These are phyloP conservation scores for Aureobasidium pullulans DNA, from an alignment of 2,329 filamentous ascomycete genomes.

Conservation along the genomic window DNA sequence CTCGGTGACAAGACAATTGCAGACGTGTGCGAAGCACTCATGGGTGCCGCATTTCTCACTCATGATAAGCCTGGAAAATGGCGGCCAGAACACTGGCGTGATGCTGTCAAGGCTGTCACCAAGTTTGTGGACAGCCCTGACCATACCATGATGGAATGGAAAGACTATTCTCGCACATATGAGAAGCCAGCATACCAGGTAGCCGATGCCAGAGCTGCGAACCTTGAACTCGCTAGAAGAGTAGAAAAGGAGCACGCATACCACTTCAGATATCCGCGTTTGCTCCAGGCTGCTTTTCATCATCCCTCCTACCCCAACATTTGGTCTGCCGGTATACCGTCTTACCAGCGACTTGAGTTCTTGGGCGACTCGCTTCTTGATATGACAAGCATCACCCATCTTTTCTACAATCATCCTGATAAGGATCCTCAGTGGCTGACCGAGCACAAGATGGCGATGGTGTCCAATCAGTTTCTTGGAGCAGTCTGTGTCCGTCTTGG, in stretches of 20 bases:
- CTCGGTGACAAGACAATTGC: constrained; percentile 73
- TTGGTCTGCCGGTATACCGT: constrained; percentile 66
- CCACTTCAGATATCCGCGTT: constrained; percentile 64
- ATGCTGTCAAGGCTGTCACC: constrained; percentile 59
- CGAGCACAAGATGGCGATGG: constrained; percentile 99
- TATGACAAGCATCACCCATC: constrained; percentile 72
- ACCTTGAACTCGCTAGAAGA: constrained; percentile 59
- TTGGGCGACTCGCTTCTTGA: constrained; percentile 84
- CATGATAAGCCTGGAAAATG: constrained; percentile 39
- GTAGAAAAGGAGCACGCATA: constrained; percentile 56
- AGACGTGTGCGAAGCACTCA: constrained; percentile 89
- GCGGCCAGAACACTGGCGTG: constrained; percentile 45
- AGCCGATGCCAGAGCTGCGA: constrained; percentile 53
- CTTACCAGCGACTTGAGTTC: constrained; percentile 88
- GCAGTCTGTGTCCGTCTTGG: constrained; percentile 70
- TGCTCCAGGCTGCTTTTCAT: constrained; percentile 77
- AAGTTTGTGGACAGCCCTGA: constrained; percentile 59
- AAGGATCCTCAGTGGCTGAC: constrained; percentile 95
- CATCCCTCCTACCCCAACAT: constrained; percentile 74
- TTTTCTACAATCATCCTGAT: constrained; percentile 68
- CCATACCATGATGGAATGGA: constrained; percentile 62
- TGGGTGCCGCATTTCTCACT: constrained; percentile 69
- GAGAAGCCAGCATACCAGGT: constrained; percentile 63
- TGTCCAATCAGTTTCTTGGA: constrained; percentile 88
- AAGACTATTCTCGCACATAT: constrained; percentile 67